Evolutionary conservation across 176 grass and related monocot genomes (phyloP).

Genomic region (Cenchrus purpureus): DNA sequence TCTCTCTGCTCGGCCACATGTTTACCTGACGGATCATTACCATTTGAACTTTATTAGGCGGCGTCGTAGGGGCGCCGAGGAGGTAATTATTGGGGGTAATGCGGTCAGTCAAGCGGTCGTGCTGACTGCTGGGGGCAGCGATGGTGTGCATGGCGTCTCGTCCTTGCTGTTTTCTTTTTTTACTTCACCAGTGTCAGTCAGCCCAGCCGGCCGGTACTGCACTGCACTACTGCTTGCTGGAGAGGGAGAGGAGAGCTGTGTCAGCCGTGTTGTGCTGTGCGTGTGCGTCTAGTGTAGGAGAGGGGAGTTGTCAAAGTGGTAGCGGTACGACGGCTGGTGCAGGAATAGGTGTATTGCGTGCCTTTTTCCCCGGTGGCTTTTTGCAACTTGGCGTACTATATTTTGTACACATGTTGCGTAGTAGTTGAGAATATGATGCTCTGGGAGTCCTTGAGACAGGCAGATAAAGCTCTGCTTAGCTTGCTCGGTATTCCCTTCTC

Average conservation of each 20-base stretch:
- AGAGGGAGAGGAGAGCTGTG: too few species aligned
- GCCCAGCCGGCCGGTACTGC: neutral
- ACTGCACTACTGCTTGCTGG: neutral
- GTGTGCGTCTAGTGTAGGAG: neutral
- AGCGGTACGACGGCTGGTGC: conserved; percentile 28
- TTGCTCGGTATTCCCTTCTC: neutral
- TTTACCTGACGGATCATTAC: conserved; percentile 47
- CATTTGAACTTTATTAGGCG: conserved; percentile 45
- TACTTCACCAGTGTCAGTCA: neutral
- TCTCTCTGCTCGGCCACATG: conserved; percentile 18
- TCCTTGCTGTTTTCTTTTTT: conserved; percentile 12
- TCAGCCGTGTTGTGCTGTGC: too few species aligned
- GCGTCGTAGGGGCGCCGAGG: conserved; percentile 12
- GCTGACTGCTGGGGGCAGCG: neutral
- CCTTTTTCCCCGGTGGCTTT: conserved; percentile 24
- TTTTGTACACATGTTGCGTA: conserved; percentile 44
- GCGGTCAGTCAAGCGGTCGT: conserved; percentile 17
- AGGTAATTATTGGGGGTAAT: conserved; percentile 32
- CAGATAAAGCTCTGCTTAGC: conserved; percentile 17
- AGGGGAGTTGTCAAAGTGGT: conserved; percentile 29
- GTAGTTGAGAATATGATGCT: conserved; percentile 47
- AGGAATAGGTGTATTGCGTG: conserved; percentile 40
- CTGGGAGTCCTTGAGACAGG: conserved; percentile 5
- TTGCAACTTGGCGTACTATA: conserved; percentile 48
- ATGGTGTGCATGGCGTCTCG: neutral